Evolutionary conservation across 202 grass and related monocot species (phyloP).

Genomic region (Miscanthus sacchariflorus): DNA sequence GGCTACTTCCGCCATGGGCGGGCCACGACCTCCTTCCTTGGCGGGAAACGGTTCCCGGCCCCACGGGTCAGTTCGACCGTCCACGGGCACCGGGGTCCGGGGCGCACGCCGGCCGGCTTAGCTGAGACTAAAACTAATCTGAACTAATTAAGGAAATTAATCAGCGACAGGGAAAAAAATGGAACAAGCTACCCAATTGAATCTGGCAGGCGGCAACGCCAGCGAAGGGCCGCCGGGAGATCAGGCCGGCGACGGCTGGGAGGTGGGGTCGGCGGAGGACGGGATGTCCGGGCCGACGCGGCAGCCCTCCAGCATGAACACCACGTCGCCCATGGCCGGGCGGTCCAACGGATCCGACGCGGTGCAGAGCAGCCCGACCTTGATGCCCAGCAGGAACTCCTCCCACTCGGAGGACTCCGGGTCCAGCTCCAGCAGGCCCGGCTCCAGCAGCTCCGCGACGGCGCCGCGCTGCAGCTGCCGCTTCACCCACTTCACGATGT

Average conservation of each 20-base stretch:
- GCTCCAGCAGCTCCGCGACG: constrained; percentile 86
- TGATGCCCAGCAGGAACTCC: constrained; percentile 96
- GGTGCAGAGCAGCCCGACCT: constrained; percentile 97
- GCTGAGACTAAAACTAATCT: constrained; percentile 46
- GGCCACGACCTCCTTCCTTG: constrained; percentile 4
- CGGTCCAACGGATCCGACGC: constrained; percentile 81
- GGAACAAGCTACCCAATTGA: constrained; percentile 34
- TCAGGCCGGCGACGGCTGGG: constrained; percentile 84
- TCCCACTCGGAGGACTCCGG: constrained; percentile 98
- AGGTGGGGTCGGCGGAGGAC: constrained; percentile 94
- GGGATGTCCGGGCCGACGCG: constrained; percentile 93
- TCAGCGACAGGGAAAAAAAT: constrained; percentile 1
- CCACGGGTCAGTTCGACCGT: constrained; percentile 39
- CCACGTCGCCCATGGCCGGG: constrained; percentile 92
- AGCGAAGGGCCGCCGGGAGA: constrained; percentile 31
- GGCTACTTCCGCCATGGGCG: constrained; percentile 52
- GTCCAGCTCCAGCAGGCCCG: constrained; percentile 93
- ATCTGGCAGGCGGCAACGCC: constrained; percentile 19
- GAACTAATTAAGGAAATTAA: constrained; percentile 50
- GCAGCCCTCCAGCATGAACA: constrained; percentile 99
- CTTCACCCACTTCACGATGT: constrained; percentile 99
- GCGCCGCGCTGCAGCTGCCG: constrained; percentile 91
- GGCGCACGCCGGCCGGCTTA: constrained; percentile 10
- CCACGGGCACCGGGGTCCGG: neutral
- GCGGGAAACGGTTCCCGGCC: constrained; percentile 44